Conservation (phyloP, 345 rosid species). For the Linum tenue region DNA sequence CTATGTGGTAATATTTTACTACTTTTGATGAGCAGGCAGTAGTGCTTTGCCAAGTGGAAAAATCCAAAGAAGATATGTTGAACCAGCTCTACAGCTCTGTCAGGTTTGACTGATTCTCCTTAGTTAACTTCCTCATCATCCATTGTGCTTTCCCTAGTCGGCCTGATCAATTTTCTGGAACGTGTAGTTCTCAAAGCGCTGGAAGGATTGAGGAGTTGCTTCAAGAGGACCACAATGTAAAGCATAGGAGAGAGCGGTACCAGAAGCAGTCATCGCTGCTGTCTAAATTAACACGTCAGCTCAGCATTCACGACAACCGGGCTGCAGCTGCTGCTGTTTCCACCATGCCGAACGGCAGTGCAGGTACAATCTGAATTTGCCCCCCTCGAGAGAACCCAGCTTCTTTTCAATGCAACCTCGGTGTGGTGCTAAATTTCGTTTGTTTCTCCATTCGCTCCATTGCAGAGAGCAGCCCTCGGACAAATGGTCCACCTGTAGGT, state of each 20-base stretch:
- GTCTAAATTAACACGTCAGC: conserved; percentile 70
- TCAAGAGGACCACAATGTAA: conserved; percentile 82
- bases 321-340: conserved; percentile 66
- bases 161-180: background rate
- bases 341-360: conserved; percentile 46
- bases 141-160: background rate
- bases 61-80: conserved; percentile 97
- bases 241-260: conserved; percentile 64
- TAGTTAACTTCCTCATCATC: background rate
- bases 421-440: too few species aligned
- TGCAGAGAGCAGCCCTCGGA: conserved; percentile 81
- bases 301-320: conserved; percentile 79
- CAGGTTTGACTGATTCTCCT: conserved; percentile 37
- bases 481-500: conserved; percentile 42
- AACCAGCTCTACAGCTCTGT: conserved; percentile 84
- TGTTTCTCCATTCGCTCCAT: background rate
- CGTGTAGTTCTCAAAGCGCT: conserved; percentile 58
- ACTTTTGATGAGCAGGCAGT: conserved; percentile 55
- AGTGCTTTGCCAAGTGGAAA: conserved; percentile 99
- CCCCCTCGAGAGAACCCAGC: background rate
- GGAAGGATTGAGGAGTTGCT: conserved; percentile 77
- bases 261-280: conserved; percentile 85
- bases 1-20: too few species aligned
- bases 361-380: conserved; percentile 30
- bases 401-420: too few species aligned